A percentile compares a stretch with the other conserved stretches of the same genome.
Conservation (phyloP, 345 rosid genomes). For the Sisymbrium irio region DNA sequence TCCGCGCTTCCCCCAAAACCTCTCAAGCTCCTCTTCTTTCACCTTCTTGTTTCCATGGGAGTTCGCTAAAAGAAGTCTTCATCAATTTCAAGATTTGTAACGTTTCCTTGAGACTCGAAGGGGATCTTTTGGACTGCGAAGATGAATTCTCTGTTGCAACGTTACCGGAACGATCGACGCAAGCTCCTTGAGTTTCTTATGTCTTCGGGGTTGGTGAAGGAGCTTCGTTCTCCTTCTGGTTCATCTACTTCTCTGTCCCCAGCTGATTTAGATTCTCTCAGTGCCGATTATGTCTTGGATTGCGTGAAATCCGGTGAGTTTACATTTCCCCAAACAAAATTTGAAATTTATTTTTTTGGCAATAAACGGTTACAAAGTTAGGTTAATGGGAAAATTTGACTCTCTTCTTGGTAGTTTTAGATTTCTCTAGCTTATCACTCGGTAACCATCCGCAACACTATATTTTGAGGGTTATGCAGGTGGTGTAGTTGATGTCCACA, state of each 20-base stretch:
- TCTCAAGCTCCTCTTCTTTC: constrained; percentile 1
- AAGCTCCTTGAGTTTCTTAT: constrained; percentile 74
- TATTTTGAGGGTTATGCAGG: too few relatives aligned
- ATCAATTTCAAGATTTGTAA: background rate
- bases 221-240: constrained; percentile 55
- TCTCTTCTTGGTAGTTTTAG: background rate
- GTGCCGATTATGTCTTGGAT: constrained; percentile 68
- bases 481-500: constrained; percentile 68
- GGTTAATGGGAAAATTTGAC: background rate
- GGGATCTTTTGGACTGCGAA: constrained; percentile 7
- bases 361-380: background rate
- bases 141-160: constrained; percentile 45
- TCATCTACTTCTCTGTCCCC: constrained; percentile 45
- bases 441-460: too few relatives aligned
- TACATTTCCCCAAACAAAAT: background rate
- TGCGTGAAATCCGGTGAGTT: constrained; percentile 65
- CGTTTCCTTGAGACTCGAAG: background rate
- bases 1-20: constrained; percentile 35
- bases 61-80: constrained; percentile 9
- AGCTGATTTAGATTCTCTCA: constrained; percentile 61
- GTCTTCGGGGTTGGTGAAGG: constrained; percentile 56
- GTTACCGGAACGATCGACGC: constrained; percentile 88
- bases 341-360: too few relatives aligned
- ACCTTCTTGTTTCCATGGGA: constrained; percentile 3
- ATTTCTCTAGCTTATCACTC: too few relatives aligned